phyloP scores from a whole-genome alignment of 208 protist species.

The Leishmania guyanensis region DNA sequence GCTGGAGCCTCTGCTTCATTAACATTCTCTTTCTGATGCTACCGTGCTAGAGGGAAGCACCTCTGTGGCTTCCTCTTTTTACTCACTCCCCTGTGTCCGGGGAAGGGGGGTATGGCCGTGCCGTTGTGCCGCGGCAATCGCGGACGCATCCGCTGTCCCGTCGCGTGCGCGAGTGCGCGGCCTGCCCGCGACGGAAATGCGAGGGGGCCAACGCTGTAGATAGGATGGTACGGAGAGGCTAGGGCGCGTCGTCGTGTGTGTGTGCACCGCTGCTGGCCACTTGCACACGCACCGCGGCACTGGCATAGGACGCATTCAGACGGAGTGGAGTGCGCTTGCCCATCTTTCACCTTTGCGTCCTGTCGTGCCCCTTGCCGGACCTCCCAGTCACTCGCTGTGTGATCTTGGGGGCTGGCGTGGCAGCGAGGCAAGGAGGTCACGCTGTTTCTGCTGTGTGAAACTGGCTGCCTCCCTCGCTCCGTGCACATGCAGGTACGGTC shows the following conservation, averaged over 20 bases:
- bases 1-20: constrained; percentile 48
- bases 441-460: background rate
- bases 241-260: no score
- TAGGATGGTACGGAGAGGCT: no score
- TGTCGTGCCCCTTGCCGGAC: no score
- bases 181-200: background rate
- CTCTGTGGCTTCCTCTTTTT: background rate
- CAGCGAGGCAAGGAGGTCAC: background rate
- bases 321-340: background rate
- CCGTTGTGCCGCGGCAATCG: background rate
- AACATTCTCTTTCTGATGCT: constrained; percentile 48
- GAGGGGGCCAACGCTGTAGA: no score
- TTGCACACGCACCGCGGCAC: background rate
- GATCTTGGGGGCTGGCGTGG: background rate
- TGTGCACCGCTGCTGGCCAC: background rate
- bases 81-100: background rate
- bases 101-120: background rate
- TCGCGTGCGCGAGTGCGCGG: background rate
- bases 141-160: background rate
- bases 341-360: background rate
- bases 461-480: background rate
- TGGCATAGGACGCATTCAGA: background rate
- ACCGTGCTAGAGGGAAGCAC: constrained; percentile 33
- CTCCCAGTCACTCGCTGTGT: background rate
- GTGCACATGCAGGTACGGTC: background rate